Evolutionary conservation across 208 protist species (phyloP).

Genomic region (Trypanosoma scelopori): DNA sequence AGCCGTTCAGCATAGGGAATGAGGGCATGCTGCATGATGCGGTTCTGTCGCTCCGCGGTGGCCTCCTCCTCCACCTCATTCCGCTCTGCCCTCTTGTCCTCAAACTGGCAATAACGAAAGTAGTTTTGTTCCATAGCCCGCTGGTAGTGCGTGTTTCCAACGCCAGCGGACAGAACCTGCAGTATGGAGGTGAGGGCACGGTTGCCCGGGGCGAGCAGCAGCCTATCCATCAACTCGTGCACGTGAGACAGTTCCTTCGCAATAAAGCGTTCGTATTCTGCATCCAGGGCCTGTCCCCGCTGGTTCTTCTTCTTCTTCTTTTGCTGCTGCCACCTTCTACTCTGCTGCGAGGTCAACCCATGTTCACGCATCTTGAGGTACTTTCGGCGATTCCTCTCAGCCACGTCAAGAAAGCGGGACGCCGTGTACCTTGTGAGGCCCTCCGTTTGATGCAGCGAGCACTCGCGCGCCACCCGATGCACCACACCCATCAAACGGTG

Average conservation of each 20-base stretch:
- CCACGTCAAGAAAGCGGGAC: slow-evolving; percentile 38
- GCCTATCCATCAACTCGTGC: slow-evolving; percentile 29
- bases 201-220: slow-evolving; percentile 46
- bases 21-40: slow-evolving; percentile 80
- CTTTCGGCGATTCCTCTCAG: slow-evolving; percentile 40
- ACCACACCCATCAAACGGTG: slow-evolving; percentile 45
- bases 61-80: slow-evolving; percentile 68
- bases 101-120: slow-evolving; percentile 52
- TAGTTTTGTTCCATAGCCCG: slow-evolving; percentile 56
- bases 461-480: slow-evolving; percentile 33
- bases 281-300: slow-evolving; percentile 29
- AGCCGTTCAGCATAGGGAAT: slow-evolving; percentile 73
- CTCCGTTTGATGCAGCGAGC: slow-evolving; percentile 43
- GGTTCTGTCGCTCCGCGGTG: slow-evolving; percentile 81
- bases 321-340: not conserved
- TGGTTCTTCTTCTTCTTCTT: slow-evolving; percentile 3
- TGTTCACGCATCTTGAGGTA: slow-evolving; percentile 8
- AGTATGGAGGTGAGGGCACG: slow-evolving; percentile 65
- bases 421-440: slow-evolving; percentile 57
- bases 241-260: slow-evolving; percentile 55
- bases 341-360: not conserved
- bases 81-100: slow-evolving; percentile 36
- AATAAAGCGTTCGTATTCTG: slow-evolving; percentile 51
- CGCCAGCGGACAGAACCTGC: slow-evolving; percentile 66
- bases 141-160: slow-evolving; percentile 70